Conservation (phyloP, 2,329 filamentous ascomycete genomes). For the Pseudovirgaria hyperparasitica region DNA sequence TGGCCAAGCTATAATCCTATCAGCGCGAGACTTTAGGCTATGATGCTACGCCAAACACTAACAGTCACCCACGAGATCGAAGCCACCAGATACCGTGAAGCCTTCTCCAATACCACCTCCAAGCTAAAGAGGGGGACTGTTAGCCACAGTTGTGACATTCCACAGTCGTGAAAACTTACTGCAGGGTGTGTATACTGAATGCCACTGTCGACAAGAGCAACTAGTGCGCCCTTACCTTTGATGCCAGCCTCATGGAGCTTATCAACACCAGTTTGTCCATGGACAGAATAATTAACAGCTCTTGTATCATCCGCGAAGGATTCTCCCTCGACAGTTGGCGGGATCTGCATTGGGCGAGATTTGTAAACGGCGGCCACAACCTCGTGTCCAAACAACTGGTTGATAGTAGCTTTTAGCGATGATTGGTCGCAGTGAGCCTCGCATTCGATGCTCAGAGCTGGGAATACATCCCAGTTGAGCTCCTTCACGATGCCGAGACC, state of each 20-base stretch:
- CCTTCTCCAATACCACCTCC: conserved; percentile 48
- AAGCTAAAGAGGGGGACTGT: conserved; percentile 37
- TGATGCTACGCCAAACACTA: conserved; percentile 21
- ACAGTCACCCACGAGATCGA: conserved; percentile 44
- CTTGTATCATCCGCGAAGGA: not conserved
- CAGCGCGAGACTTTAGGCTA: not conserved
- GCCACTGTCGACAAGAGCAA: conserved; percentile 28
- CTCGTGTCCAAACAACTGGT: too few relatives aligned
- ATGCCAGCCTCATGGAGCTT: conserved; percentile 25
- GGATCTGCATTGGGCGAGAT: too few relatives aligned
- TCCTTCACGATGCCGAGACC: too few relatives aligned
- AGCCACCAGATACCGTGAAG: conserved; percentile 43
- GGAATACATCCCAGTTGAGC: too few relatives aligned
- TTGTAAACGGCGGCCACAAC: too few relatives aligned
- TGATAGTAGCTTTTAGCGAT: too few relatives aligned
- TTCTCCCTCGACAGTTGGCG: too few relatives aligned
- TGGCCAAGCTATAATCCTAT: conserved; percentile 1
- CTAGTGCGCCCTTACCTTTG: conserved; percentile 28
- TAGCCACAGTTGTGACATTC: conserved; percentile 30
- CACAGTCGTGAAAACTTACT: not conserved
- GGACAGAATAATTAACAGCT: conserved; percentile 8
- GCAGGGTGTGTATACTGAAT: conserved; percentile 1
- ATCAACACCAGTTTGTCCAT: conserved; percentile 12
- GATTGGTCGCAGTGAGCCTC: too few relatives aligned
- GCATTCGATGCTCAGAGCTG: too few relatives aligned